phyloP scores from a whole-genome alignment of 345 rosid genomes.

The Gossypium ekmanianum region DNA sequence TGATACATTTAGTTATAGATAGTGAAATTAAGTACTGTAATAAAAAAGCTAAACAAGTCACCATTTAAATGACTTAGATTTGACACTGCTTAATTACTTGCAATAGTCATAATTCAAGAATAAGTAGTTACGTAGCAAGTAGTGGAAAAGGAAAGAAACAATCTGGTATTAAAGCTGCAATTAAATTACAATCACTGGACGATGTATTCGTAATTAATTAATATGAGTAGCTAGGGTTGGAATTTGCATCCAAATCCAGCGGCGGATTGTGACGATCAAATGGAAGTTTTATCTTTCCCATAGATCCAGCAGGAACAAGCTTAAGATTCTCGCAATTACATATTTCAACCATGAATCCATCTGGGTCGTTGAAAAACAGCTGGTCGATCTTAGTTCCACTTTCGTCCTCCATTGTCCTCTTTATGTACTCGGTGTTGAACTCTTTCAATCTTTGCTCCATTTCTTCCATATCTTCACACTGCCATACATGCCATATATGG shows the following conservation, averaged over 20 bases:
- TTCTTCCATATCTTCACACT: conserved; percentile 54
- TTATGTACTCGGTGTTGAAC: conserved; percentile 39
- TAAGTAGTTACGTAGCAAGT: too few relatives aligned
- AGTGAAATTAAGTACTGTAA: too few relatives aligned
- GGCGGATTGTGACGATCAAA: conserved; percentile 15
- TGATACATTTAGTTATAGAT: too few relatives aligned
- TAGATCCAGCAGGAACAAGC: conserved; percentile 13
- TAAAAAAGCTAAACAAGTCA: too few relatives aligned
- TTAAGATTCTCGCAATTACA: conserved; percentile 10
- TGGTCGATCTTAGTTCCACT: conserved; percentile 46
- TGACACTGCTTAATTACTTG: too few relatives aligned
- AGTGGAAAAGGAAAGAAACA: too few relatives aligned
- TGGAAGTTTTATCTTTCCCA: conserved; percentile 12
- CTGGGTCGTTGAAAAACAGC: conserved; percentile 65
- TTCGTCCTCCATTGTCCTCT: conserved; percentile 46
- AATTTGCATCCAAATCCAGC: conserved; percentile 4
- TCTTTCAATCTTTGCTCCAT: conserved; percentile 47
- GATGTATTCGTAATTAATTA: not conserved
- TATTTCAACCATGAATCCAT: conserved; percentile 17
- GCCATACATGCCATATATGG: not conserved
- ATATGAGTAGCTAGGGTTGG: not conserved
- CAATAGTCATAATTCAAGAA: too few relatives aligned
- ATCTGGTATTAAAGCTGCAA: not conserved
- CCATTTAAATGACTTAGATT: too few relatives aligned
- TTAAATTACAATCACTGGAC: not conserved